Evolutionary conservation across 1,139 yeast genomes (phyloP).

Genomic region (Saccharomycopsis crataegensis): DNA sequence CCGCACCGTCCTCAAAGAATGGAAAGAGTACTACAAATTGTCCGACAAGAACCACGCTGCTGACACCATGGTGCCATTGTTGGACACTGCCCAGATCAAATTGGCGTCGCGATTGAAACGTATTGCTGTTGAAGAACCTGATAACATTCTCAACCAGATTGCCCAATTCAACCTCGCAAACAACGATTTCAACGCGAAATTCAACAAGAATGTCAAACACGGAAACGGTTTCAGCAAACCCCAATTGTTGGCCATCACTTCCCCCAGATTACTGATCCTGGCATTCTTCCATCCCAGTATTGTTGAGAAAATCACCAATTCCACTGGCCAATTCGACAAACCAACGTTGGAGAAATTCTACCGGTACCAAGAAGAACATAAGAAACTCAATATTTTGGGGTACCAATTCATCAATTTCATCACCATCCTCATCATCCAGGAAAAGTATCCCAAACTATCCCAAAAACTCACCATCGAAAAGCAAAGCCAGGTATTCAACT

Average conservation of each 20-base stretch:
- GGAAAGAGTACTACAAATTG: not conserved
- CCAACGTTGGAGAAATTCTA: not conserved
- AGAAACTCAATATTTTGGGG: not conserved
- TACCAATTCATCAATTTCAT: not conserved
- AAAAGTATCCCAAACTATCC: not conserved
- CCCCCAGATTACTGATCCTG: no score
- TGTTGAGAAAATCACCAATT: not conserved
- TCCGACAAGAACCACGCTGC: not conserved
- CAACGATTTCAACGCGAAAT: not conserved
- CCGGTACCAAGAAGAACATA: not conserved
- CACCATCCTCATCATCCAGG: not conserved
- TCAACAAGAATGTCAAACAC: no score
- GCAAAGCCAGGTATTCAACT: not conserved
- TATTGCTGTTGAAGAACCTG: not conserved
- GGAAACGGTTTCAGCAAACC: not conserved
- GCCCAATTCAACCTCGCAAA: not conserved
- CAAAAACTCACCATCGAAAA: no score
- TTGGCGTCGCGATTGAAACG: not conserved
- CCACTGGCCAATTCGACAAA: not conserved
- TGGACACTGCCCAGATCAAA: not conserved
- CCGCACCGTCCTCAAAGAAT: not conserved
- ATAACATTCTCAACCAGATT: not conserved
- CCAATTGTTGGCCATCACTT: no score
- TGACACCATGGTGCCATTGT: not conserved
- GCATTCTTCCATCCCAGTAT: not conserved